phyloP scores from a whole-genome alignment of 768 basidiomycete genomes.

The Boletus tomentosulus region DNA sequence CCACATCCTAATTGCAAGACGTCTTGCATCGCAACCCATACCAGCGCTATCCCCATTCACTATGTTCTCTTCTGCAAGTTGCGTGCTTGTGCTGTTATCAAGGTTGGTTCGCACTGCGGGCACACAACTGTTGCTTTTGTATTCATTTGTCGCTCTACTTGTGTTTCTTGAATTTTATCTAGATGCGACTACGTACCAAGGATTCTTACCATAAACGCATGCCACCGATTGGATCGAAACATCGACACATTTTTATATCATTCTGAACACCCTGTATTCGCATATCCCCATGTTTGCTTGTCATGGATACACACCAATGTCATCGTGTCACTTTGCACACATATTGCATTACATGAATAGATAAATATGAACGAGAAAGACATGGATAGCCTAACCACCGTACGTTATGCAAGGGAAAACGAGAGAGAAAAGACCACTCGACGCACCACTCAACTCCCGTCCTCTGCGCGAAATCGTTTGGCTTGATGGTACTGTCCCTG shows the following conservation, averaged over 20 bases:
- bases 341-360: constrained; percentile 27
- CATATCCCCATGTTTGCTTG: not conserved
- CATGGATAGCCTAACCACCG: not conserved
- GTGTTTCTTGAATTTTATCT: not conserved
- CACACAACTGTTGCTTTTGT: not conserved
- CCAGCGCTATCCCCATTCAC: not conserved
- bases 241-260: not conserved
- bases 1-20: not conserved
- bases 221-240: not conserved
- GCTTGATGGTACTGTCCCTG: constrained; percentile 42
- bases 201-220: not conserved
- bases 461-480: constrained; percentile 55
- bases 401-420: not conserved
- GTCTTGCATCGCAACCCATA: not conserved
- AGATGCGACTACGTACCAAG: not conserved
- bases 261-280: not conserved
- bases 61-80: not conserved
- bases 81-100: not conserved
- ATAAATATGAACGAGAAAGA: constrained; percentile 12
- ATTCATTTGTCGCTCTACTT: not conserved
- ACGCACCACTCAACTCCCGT: constrained; percentile 33
- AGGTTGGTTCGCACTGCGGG: not conserved
- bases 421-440: not conserved
- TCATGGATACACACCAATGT: not conserved
- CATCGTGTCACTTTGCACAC: not conserved